Evolutionary conservation across 2,329 filamentous ascomycete species (phyloP), one percentile per base, ranked within the genome.

Genomic region (Epichloe sp.): DNA sequence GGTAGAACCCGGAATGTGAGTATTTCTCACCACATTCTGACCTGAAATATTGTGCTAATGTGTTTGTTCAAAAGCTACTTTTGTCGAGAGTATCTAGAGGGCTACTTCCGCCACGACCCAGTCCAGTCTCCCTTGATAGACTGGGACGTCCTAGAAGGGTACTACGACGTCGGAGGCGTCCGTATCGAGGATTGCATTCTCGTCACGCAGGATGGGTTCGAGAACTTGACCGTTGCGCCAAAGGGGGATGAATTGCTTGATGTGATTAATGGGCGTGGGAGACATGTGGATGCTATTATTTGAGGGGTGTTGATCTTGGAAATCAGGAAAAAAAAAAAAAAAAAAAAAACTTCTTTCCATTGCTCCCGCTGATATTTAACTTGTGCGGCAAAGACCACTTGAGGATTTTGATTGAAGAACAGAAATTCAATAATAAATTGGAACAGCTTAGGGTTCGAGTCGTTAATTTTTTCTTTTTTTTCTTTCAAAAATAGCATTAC

Each of bases 141-240:
- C 65, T 70, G 71, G 57, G 71, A 74, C 5, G 75, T 83, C 5
- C 68, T 93, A 47, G 79, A 82, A 54, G 71, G 70, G 55, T 91
- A 85, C 65, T 91, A 86, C 72, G 71, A 69, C 26, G 83, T 97
- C 1, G 93, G 91, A 15, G 93, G 93, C 36, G 88, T 95, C 26
- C 79, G 93, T 45, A 94, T 97, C 54, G 93, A 98, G 70, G 89
- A 97, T 62, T 87, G 91, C 64, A 77, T 97, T 40, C 73, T 93
- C 21, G 82, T 97, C 46, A 93, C 85, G 1, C 74, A 84, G 54
- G 72, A 78, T 23, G 89, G 90, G 0, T 82, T 81, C 60, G 89
- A 96, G 68, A 94, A 95, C 62, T 63, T 97, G 63, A 94, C 89
- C 1, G 76, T 77, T 17, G 85, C 85, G 34, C 86, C 87, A 0